phyloP scores from a whole-genome alignment of 2,329 filamentous ascomycete species.

The Zymoseptoria tritici region DNA sequence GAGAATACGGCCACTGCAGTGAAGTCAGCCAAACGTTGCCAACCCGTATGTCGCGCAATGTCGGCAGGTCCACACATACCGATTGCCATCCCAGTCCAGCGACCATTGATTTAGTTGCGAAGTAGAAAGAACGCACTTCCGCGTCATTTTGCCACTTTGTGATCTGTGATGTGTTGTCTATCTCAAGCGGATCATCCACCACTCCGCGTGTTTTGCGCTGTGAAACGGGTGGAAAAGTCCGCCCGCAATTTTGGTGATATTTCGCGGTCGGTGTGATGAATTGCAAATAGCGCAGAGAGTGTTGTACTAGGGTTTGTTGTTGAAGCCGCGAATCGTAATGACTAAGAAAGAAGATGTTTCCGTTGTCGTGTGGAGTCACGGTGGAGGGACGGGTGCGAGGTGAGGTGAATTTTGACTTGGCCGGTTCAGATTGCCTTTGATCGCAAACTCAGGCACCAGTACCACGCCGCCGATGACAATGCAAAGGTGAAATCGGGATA shows the following conservation, averaged over 20 bases:
- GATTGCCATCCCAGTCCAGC: slow-evolving; percentile 58
- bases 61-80: slow-evolving; percentile 13
- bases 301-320: not conserved
- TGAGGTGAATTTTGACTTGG: not conserved
- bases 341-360: too few species aligned
- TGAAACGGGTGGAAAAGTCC: not conserved
- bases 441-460: not conserved
- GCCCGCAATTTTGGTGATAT: not conserved
- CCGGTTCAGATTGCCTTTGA: too few species aligned
- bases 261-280: not conserved
- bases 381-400: not conserved
- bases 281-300: not conserved
- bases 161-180: too few species aligned
- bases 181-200: too few species aligned
- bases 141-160: slow-evolving; percentile 18
- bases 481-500: not conserved
- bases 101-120: slow-evolving; percentile 40
- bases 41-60: not conserved
- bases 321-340: not conserved
- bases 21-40: not conserved
- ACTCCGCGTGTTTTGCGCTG: too few species aligned
- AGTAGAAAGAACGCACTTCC: slow-evolving; percentile 36
- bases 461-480: not conserved
- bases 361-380: too few species aligned
- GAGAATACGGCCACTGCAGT: slow-evolving; percentile 48